Conservation (phyloP, 805 yeast genomes). For the Torulaspora quercuum region DNA sequence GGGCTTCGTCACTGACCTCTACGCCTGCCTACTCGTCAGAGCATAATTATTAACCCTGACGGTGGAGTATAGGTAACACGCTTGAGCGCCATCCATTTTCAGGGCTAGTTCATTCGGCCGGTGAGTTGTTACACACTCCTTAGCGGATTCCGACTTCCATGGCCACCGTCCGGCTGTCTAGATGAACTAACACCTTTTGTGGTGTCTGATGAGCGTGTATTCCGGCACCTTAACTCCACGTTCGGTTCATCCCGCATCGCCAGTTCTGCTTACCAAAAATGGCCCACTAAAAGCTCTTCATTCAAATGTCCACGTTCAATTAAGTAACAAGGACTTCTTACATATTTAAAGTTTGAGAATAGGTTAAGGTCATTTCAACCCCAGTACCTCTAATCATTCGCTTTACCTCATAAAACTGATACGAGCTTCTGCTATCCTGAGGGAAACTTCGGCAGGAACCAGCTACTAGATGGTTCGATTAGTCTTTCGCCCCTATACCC, state of each 20-base stretch:
- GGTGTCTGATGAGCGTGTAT: conserved; percentile 45
- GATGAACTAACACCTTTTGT: conserved; percentile 45
- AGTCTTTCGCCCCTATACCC: conserved; percentile 45
- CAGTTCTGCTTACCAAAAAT: conserved; percentile 47
- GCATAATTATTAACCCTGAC: conserved; percentile 38
- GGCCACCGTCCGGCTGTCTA: conserved; percentile 54
- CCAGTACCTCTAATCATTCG: conserved; percentile 43
- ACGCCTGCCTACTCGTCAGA: conserved; percentile 44
- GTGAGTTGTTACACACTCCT: conserved; percentile 52
- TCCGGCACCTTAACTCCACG: conserved; percentile 42
- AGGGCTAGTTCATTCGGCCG: conserved; percentile 48
- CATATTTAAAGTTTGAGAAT: conserved; percentile 44
- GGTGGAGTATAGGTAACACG: conserved; percentile 43
- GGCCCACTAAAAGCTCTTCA: conserved; percentile 46
- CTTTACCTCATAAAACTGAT: conserved; percentile 43
- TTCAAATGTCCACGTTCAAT: conserved; percentile 42
- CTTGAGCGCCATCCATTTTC: conserved; percentile 43
- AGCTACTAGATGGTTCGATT: conserved; percentile 44
- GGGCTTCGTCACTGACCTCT: conserved; percentile 42
- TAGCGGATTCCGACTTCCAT: conserved; percentile 51
- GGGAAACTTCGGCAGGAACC: conserved; percentile 46
- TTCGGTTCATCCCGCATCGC: conserved; percentile 46
- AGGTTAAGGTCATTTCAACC: conserved; percentile 40
- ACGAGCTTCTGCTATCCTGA: conserved; percentile 43
- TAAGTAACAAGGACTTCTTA: conserved; percentile 42